Conservation (phyloP, 768 basidiomycete species). For the Gelatoporia subvermispora region DNA sequence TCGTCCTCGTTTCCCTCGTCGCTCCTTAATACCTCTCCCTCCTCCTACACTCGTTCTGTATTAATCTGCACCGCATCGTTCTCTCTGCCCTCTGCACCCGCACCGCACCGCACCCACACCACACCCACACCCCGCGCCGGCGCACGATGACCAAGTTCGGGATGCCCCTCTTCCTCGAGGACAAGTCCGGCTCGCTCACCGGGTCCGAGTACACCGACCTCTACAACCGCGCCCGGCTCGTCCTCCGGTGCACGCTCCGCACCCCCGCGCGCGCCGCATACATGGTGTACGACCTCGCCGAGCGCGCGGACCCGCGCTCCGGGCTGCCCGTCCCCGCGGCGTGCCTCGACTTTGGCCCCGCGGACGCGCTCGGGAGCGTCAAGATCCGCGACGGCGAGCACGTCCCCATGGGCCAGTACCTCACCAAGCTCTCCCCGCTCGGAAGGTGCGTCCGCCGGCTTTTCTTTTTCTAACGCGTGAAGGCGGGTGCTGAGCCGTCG, state of each 20-base stretch:
- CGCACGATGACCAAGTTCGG: conserved; percentile 38
- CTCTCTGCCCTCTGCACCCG: not conserved
- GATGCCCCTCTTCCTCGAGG: conserved; percentile 61
- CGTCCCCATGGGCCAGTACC: conserved; percentile 49
- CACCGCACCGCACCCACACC: not conserved
- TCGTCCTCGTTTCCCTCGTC: not conserved
- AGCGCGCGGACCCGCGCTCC: conserved; percentile 20
- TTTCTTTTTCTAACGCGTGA: conserved; percentile 3
- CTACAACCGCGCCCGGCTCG: conserved; percentile 52
- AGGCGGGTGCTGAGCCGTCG: not conserved
- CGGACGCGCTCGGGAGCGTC: conserved; percentile 47
- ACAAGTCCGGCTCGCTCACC: conserved; percentile 48
- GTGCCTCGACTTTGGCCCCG: conserved; percentile 45
- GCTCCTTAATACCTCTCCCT: not conserved
- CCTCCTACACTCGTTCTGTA: not conserved
- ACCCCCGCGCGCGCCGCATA: conserved; percentile 41
- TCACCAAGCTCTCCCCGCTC: conserved; percentile 33
- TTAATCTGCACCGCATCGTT: not conserved
- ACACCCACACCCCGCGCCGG: conserved; percentile 1
- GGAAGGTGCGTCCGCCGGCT: conserved; percentile 36
- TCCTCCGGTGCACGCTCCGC: conserved; percentile 42
- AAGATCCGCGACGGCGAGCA: conserved; percentile 33
- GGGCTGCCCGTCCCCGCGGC: conserved; percentile 33
- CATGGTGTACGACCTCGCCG: conserved; percentile 44
- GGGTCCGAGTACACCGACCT: conserved; percentile 61